phyloP scores from a whole-genome alignment of 2,329 filamentous ascomycete species.

The Fusarium virguliforme region DNA sequence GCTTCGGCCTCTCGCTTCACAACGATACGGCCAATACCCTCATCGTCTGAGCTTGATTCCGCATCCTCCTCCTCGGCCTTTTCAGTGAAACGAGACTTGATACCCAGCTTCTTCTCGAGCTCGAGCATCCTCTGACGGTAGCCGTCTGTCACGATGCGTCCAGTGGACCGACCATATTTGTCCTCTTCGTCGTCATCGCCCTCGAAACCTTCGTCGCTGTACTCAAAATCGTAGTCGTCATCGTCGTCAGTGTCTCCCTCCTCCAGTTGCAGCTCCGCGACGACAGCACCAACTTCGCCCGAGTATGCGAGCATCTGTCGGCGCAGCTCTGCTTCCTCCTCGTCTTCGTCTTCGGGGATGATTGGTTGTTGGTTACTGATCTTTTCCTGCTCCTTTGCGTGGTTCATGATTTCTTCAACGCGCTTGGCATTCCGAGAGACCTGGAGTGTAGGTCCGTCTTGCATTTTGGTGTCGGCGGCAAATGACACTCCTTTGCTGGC shows the following conservation, averaged over 20 bases:
- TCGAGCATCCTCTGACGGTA: slow-evolving; percentile 89
- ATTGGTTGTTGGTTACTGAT: slow-evolving; percentile 64
- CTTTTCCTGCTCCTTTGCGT: slow-evolving; percentile 69
- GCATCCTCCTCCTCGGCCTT: slow-evolving; percentile 57
- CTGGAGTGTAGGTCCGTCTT: slow-evolving; percentile 56
- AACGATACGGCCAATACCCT: slow-evolving; percentile 71
- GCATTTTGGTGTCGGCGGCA: slow-evolving; percentile 71
- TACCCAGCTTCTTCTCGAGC: slow-evolving; percentile 82
- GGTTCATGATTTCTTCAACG: slow-evolving; percentile 71
- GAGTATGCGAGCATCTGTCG: slow-evolving; percentile 94
- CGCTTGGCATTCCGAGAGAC: slow-evolving; percentile 63
- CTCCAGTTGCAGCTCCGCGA: slow-evolving; percentile 91
- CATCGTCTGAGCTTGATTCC: slow-evolving; percentile 53
- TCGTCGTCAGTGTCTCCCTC: slow-evolving; percentile 73
- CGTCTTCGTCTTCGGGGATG: slow-evolving; percentile 81
- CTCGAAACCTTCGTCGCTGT: slow-evolving; percentile 68
- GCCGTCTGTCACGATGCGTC: slow-evolving; percentile 77
- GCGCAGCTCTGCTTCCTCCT: slow-evolving; percentile 85
- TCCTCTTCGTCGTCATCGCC: slow-evolving; percentile 67
- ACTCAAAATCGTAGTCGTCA: slow-evolving; percentile 68
- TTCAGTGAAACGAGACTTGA: slow-evolving; percentile 68
- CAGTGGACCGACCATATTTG: slow-evolving; percentile 81
- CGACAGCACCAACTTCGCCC: slow-evolving; percentile 90
- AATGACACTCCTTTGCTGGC: slow-evolving; percentile 76
- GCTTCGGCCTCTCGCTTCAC: slow-evolving; percentile 57